phyloP scores from a whole-genome alignment of 2,329 filamentous ascomycete species.

The Fusarium keratoplasticum region DNA sequence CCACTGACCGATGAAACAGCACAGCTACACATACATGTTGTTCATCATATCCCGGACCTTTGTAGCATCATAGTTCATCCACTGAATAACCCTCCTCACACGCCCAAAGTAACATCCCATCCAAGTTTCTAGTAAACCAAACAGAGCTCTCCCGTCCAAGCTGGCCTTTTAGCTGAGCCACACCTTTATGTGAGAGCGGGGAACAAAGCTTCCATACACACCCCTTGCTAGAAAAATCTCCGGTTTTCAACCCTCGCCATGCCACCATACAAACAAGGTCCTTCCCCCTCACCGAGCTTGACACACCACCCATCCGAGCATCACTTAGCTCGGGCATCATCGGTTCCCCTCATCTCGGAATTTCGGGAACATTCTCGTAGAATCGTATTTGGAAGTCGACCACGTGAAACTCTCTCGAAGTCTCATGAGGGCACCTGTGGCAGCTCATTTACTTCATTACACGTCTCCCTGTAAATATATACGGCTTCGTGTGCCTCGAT shows the following conservation, averaged over 20 bases:
- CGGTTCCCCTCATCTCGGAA: slow-evolving; percentile 20
- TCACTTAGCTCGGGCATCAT: slow-evolving; percentile 22
- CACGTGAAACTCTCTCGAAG: not conserved
- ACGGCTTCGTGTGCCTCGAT: not conserved
- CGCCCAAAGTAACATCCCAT: not conserved
- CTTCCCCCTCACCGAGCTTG: not conserved
- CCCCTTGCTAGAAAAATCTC: not conserved
- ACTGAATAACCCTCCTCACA: not conserved
- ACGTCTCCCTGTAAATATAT: not conserved
- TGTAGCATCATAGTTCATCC: not conserved
- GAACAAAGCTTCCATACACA: not conserved
- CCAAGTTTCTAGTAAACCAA: not conserved
- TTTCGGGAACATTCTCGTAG: slow-evolving; percentile 11
- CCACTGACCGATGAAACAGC: not conserved
- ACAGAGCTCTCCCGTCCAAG: not conserved
- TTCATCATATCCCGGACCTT: not conserved
- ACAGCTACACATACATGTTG: not conserved
- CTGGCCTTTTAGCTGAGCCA: not conserved
- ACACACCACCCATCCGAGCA: not conserved
- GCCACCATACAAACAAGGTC: not conserved
- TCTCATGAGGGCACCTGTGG: not conserved
- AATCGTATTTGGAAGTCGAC: slow-evolving; percentile 25
- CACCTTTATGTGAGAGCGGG: not conserved
- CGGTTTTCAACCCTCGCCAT: not conserved
- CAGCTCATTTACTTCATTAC: not conserved